Percentiles rank a stretch among this genome's conserved stretches.
These are phyloP conservation scores for Jatropha podagrica DNA, from an alignment of 441 rosid species.

Conservation along the genomic window DNA sequence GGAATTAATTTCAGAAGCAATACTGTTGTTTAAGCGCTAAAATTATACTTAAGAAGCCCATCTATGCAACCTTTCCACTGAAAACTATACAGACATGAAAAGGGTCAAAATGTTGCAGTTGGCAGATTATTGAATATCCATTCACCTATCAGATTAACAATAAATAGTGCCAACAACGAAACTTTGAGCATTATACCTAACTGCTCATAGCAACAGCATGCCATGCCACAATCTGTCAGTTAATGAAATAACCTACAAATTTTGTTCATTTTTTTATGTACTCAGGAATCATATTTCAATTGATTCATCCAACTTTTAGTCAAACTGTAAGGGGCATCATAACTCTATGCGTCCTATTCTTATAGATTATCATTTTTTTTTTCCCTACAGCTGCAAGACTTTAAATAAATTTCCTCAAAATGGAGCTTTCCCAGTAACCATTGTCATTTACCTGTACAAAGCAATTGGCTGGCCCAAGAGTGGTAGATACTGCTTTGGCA, in stretches of 20 bases:
- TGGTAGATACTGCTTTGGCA: slow-evolving; percentile 97
- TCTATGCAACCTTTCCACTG: background rate
- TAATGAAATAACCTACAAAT: background rate
- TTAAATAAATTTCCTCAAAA: background rate
- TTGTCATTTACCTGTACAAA: slow-evolving; percentile 66
- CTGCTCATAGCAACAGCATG: background rate
- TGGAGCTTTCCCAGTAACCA: background rate
- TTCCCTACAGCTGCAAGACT: background rate
- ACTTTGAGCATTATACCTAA: background rate
- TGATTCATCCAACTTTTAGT: background rate
- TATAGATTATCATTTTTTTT: background rate
- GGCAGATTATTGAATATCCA: background rate
- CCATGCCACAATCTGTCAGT: background rate
- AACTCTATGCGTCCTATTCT: background rate
- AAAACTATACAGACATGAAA: background rate
- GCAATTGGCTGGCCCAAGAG: slow-evolving; percentile 93
- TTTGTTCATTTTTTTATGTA: background rate
- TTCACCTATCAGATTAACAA: background rate
- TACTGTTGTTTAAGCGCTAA: slow-evolving; percentile 5
- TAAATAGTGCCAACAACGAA: background rate
- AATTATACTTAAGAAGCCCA: background rate
- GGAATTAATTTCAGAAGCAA: slow-evolving; percentile 12
- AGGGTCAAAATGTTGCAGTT: background rate
- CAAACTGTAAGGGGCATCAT: background rate
- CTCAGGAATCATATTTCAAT: background rate